Evolutionary conservation across 2,329 filamentous ascomycete species (phyloP), one percentile per base, ranked within the genome.

Genomic region (Xylariomycetidae sp.): DNA sequence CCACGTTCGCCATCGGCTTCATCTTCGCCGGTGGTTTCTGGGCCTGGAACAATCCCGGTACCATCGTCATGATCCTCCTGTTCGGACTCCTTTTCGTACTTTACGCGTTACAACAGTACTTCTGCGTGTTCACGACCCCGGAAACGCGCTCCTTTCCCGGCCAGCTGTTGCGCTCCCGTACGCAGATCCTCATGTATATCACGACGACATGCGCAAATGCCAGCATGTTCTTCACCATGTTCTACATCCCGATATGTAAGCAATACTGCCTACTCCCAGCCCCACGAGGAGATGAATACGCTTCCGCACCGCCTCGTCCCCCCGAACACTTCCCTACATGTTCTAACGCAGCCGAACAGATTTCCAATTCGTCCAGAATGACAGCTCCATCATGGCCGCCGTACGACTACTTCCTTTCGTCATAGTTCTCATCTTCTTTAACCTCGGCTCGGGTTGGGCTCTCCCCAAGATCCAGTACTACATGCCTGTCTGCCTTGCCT

Each of bases 221-320:
- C 3, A 43, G 46, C 3, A 41, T 59, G 18, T 64, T 61, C 27
- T 54, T 66, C 29, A 32, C 53, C 0, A 51, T 66, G 15, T 75
- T 71, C 46, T 74, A 66, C 47, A 63, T 72, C 9, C 70, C 71
- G 0, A 46, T 74, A 6, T 72, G n/a, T n/a, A n/a, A n/a, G n/a
- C n/a, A n/a, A n/a, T n/a, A n/a, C n/a, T n/a, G n/a, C n/a, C n/a
- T n/a, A n/a, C n/a, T n/a, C n/a, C n/a, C n/a, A n/a, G n/a, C n/a
- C n/a, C n/a, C n/a, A n/a, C n/a, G n/a, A n/a, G n/a, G n/a, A n/a
- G n/a, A n/a, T n/a, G n/a, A n/a, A n/a, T n/a, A n/a, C n/a, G n/a
- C n/a, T n/a, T n/a, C n/a, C n/a, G n/a, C n/a, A n/a, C n/a, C n/a
- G n/a, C n/a, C n/a, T n/a, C n/a, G n/a, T n/a, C n/a, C n/a, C n/a